Base-by-base conservation (phyloP, 2,329 filamentous ascomycete species). In the Alternaria sp. region DNA sequence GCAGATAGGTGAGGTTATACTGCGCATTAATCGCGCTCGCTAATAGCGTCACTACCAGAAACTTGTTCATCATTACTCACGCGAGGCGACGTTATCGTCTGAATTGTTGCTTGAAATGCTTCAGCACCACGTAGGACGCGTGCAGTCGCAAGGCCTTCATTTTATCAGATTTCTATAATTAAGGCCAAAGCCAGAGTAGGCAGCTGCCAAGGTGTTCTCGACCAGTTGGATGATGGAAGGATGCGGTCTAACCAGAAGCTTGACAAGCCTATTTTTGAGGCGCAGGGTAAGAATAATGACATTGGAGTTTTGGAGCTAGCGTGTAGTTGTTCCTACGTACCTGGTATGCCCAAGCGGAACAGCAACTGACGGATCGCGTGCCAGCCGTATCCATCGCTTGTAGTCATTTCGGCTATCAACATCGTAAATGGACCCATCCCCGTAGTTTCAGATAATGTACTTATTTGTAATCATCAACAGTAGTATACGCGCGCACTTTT, bases 1-100 rank as follows among this genome's bases (percentile, higher is more conserved):
- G 32, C 18, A 57, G 12, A 32, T 54, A 60, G 5, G 50, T 41
- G 9, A 58, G 52, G 16, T 59, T 59, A 2, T 59, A 56, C 20
- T 59, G 51, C 28, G 60, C 60, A 9, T 32, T 28, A 11, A 27
- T 30, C 30, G 25, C 44, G 16, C 44, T 32, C 9, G 30, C 22
- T 8, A 62, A 46, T 14, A 60, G 30, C 9, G 49, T 49, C 11
- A 40, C n/a, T 4, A 43, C 12, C 4, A 27, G 2, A n/a, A 36
- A 10, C 32, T 3, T 36, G 12, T 36, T 14, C 32, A 36, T 36
- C 32, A 36, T 36, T 14, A 36, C 32, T 14, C 6, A 36, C 14
- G 14, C 14, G 32, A 3, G 5, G 14, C 32, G 14, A 36, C 12
- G 3, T 12, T 12, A 5, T 36, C 6, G 12, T 36, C 2, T 36